Evolutionary conservation across 352 stramenopile genomes (phyloP).

Genomic region (Globisporangium viniferum): DNA sequence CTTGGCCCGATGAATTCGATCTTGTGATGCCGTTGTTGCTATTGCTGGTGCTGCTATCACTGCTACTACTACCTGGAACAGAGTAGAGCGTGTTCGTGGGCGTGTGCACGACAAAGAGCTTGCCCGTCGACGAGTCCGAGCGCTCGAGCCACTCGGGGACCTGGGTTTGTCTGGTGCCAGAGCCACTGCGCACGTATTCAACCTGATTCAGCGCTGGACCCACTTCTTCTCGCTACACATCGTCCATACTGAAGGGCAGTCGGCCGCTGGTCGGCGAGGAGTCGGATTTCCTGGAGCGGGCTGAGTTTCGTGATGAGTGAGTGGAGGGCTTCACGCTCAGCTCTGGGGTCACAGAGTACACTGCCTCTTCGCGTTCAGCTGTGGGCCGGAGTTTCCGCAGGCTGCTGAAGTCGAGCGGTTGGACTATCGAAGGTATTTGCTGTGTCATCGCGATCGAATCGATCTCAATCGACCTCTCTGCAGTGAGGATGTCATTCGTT

Average conservation of each 20-base stretch:
- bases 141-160: slow-evolving; percentile 18
- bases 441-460: slow-evolving; percentile 11
- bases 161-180: slow-evolving; percentile 8
- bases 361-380: neutral
- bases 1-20: neutral
- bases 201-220: neutral
- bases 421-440: slow-evolving; percentile 10
- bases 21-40: neutral
- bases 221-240: slow-evolving; percentile 15
- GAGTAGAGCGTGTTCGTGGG: slow-evolving; percentile 15
- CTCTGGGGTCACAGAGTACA: neutral
- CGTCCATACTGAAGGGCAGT: slow-evolving; percentile 5
- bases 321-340: neutral
- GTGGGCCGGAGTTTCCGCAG: neutral
- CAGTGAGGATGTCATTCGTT: neutral
- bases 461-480: slow-evolving; percentile 4
- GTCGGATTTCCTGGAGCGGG: neutral
- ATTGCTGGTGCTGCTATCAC: neutral
- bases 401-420: slow-evolving; percentile 17
- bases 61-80: neutral
- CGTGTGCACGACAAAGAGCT: slow-evolving; percentile 18
- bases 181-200: slow-evolving; percentile 14
- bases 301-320: neutral
- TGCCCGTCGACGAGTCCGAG: slow-evolving; percentile 10
- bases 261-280: neutral